phyloP scores from a whole-genome alignment of 1,139 yeast genomes.

The Nakaseomyces uthaithaninus region DNA sequence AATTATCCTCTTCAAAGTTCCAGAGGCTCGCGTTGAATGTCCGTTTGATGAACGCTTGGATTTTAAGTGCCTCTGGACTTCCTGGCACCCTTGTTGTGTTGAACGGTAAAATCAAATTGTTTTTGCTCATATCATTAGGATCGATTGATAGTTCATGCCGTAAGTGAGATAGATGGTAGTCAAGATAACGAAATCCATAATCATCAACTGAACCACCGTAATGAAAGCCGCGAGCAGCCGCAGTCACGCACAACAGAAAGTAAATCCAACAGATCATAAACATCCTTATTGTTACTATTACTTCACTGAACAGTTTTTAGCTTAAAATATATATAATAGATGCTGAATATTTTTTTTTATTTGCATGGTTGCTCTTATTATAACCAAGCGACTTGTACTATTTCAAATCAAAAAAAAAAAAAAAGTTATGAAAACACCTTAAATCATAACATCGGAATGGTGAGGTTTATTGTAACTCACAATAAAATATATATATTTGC shows the following conservation, averaged over 20 bases:
- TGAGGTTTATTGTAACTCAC: no score
- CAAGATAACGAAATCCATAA: conserved; percentile 1
- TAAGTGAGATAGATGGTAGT: conserved; percentile 16
- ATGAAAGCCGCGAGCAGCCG: background rate
- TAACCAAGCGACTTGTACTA: no score
- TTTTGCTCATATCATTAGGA: conserved; percentile 9
- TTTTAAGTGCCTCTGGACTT: conserved; percentile 34
- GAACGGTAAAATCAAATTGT: conserved; percentile 27
- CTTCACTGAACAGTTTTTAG: no score
- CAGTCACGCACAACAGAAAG: background rate
- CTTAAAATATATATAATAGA: no score
- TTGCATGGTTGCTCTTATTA: no score
- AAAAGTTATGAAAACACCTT: no score
- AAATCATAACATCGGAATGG: no score
- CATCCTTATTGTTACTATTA: no score
- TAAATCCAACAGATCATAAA: background rate
- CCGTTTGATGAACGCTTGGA: conserved; percentile 34
- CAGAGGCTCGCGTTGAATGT: conserved; percentile 32
- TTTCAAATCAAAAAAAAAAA: no score
- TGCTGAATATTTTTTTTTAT: no score
- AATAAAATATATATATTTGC: no score
- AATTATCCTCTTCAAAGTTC: conserved; percentile 37
- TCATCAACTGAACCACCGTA: background rate
- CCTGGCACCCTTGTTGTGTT: conserved; percentile 41
- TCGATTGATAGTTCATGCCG: conserved; percentile 10